Conservation (phyloP, 345 rosid species). For the Diplotaxis tenuifolia region DNA sequence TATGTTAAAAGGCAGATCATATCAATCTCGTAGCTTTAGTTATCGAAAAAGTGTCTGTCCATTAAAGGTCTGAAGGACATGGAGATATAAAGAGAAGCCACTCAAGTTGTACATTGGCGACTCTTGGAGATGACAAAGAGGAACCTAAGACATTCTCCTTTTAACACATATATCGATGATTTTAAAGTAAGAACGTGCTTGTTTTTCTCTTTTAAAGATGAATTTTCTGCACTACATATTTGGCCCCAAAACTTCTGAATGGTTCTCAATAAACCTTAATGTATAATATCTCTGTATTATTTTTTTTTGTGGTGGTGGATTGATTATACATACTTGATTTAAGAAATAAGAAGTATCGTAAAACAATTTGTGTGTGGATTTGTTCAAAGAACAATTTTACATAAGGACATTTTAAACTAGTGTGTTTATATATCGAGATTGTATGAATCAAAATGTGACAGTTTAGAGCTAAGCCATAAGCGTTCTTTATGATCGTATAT, state of each 20-base stretch:
- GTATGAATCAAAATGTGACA: not conserved
- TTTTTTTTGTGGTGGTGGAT: not conserved
- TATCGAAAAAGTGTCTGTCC: slow-evolving; percentile 34
- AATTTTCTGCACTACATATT: not conserved
- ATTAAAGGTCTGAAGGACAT: slow-evolving; percentile 31
- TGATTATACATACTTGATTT: not conserved
- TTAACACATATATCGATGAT: slow-evolving; percentile 19
- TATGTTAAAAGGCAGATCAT: slow-evolving; percentile 32
- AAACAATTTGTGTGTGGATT: not conserved
- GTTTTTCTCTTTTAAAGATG: slow-evolving; percentile 20
- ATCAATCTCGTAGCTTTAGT: slow-evolving; percentile 35
- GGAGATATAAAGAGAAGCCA: slow-evolving; percentile 40
- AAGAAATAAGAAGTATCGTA: not conserved
- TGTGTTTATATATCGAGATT: not conserved
- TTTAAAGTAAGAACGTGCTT: slow-evolving; percentile 25
- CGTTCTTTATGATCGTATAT: not conserved
- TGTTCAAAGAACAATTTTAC: not conserved
- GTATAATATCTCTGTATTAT: not conserved
- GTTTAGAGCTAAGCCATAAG: not conserved
- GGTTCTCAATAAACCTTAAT: not conserved
- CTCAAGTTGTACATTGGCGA: slow-evolving; percentile 33
- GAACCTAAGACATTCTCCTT: slow-evolving; percentile 34
- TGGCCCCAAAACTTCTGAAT: slow-evolving; percentile 10
- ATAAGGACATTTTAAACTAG: not conserved
- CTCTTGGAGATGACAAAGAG: slow-evolving; percentile 41